Evolutionary conservation across 2,329 filamentous ascomycete genomes (phyloP), one percentile per base, ranked within the genome.

Genomic region (Colletotrichum sp.): DNA sequence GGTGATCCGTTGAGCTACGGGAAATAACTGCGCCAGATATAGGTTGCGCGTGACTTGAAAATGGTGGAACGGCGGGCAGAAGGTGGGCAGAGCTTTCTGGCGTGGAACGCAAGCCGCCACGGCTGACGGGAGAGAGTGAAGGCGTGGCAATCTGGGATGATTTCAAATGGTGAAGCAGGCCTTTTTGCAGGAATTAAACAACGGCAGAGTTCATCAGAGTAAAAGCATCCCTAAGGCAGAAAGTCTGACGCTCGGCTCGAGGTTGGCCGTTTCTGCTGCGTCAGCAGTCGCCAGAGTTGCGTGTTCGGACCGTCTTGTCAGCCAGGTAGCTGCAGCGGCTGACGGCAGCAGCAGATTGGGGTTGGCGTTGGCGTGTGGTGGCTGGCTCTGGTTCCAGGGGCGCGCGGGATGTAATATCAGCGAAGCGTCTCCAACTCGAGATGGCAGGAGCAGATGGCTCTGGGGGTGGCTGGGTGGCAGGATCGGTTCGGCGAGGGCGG

Each of bases 301-400:
- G 58, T 57, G 74, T 68, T 68, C 71, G 65, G 74, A 68, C 74
- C 64, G 43, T 58, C 74, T 43, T 76, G 74, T 76, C 74, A 74
- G 65, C 64, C 32, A 76, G 30, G 48, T 60, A 74, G 64, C 38
- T 75, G 70, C 73, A 75, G 73, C 73, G 70, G 73, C 64, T 73
- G 70, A 73, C 58, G 64, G 73, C 73, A 69, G 71, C 26, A 73
- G 16, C 58, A 68, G 57, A 65, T 69, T 76, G 48, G 48, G 70
- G 58, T 69, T 76, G 70, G 58, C 64, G 73, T 28, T 52, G 64
- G 70, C 26, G 64, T 48, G 58, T 24, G 70, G 70, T 74, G 74
- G 74, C 74, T 74, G 74, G 68, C 55, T 34, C 38, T 65, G 48
- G 58, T 26, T 66, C 52, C 70, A 74, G 74, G 74, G 65, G 74